Base-by-base conservation (phyloP, 306 rosid genomes). In the Biancaea sappan region DNA sequence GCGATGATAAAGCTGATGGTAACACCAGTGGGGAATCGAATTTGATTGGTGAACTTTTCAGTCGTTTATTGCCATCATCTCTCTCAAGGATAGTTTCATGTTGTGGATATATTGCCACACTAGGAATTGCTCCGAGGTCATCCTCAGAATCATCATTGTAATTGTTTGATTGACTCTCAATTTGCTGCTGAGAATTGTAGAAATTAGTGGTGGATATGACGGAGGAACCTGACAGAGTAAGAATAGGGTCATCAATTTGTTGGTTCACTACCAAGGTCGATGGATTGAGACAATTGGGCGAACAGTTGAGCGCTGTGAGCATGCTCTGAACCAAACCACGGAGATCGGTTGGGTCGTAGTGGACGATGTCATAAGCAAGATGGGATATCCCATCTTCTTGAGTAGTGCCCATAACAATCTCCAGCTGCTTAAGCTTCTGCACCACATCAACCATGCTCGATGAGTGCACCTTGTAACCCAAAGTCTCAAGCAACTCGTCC, bases 391-490 rank as follows among this genome's bases (percentile, higher is more conserved):
- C 88, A 57, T 83, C 83, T 71, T 85, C 82, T 35, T 83, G 86
- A 11, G 88, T 68, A 5, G 83, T 63, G 6, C 81, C 88, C 84
- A 89, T 75, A 5, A 56, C 83, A 87, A 85, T 85, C 62, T 87
- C 91, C 0, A 89, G 88, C 65, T 81, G 86, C 72, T 89, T 87
- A 1, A 89, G 84, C 77, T 85, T 87, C 68, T 83, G 81, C 0
- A 91, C 94, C n/a, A 89, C 91, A 8, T 83, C 83, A 0, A 81
- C 88, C 94, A 89, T 87, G 85, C 87, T 88, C 15, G 87, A 74
- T 0, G 86, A 53, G 64, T 79, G 82, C 16, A 89, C 94, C 76
- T 85, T 85, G 83, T 89, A 89, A 0, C 94, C 94, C 65, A 89
- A 54, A 51, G 80, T 87, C 2, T 84, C 94, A 0, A 89, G 84